These are phyloP conservation scores for Trichoderma guizhouense DNA, from an alignment of 2,329 filamentous ascomycete species.

Conservation along the genomic window DNA sequence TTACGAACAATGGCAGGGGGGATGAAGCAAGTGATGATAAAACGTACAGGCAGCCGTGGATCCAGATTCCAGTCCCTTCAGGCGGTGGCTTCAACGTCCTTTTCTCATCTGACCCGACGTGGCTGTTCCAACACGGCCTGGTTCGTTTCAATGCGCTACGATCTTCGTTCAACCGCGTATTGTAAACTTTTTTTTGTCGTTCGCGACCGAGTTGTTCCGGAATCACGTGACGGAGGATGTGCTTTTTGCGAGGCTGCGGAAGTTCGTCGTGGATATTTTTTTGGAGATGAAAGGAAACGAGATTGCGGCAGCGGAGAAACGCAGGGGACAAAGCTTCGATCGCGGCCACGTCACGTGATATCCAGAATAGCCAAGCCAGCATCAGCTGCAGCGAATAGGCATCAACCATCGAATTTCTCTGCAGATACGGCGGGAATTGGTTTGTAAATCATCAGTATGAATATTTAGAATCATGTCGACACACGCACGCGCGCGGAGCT, in stretches of 20 bases:
- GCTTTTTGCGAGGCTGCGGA: slow-evolving; percentile 22
- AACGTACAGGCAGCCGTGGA: slow-evolving; percentile 33
- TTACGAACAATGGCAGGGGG: slow-evolving; percentile 17
- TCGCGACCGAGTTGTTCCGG: slow-evolving; percentile 27
- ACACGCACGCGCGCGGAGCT: neutral
- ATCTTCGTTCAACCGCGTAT: slow-evolving; percentile 18
- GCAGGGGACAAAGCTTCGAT: slow-evolving; percentile 24
- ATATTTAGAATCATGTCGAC: neutral
- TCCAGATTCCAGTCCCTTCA: slow-evolving; percentile 29
- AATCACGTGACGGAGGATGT: slow-evolving; percentile 32
- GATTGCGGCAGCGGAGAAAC: slow-evolving; percentile 12
- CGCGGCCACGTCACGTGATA: slow-evolving; percentile 29
- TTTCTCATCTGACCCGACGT: slow-evolving; percentile 28
- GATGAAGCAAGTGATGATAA: slow-evolving; percentile 16
- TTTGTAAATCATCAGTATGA: neutral
- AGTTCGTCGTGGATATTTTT: neutral
- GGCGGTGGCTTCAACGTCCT: slow-evolving; percentile 25
- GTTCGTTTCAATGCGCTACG: slow-evolving; percentile 22
- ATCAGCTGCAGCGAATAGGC: neutral
- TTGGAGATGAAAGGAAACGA: slow-evolving; percentile 20
- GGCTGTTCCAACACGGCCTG: slow-evolving; percentile 23
- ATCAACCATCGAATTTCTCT: neutral
- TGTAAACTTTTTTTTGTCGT: slow-evolving; percentile 23
- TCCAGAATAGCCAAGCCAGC: slow-evolving; percentile 21
- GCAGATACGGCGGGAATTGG: neutral